Conservation (phyloP, 2,329 filamentous ascomycete genomes). For the Penicillium glabrum region DNA sequence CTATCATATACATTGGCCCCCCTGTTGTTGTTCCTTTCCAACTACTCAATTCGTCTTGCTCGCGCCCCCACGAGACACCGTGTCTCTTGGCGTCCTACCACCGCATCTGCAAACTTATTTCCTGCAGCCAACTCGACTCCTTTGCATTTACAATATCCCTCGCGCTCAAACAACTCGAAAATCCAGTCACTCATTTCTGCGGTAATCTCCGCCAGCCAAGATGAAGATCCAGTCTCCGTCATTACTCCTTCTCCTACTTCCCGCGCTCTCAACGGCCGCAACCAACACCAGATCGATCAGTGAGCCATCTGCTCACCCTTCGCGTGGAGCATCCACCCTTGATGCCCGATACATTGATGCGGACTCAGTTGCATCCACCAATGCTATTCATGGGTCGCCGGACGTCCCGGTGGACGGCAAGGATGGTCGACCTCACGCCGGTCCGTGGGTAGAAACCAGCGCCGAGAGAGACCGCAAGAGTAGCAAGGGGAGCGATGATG, state of each 20-base stretch:
- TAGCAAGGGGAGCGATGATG: slow-evolving; percentile 32
- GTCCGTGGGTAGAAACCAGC: slow-evolving; percentile 63
- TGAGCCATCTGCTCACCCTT: slow-evolving; percentile 12
- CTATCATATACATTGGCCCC: background rate
- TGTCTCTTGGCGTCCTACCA: background rate
- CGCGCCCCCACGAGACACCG: background rate
- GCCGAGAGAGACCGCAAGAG: slow-evolving; percentile 49
- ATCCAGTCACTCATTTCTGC: background rate
- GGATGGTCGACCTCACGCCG: slow-evolving; percentile 89
- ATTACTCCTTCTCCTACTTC: slow-evolving; percentile 36
- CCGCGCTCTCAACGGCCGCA: slow-evolving; percentile 31
- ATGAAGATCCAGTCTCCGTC: slow-evolving; percentile 39
- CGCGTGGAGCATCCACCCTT: slow-evolving; percentile 10
- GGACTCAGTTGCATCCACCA: slow-evolving; percentile 18
- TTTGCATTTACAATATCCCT: background rate
- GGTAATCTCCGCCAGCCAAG: slow-evolving; percentile 3
- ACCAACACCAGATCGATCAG: slow-evolving; percentile 18
- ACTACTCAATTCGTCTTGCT: background rate
- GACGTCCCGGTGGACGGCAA: slow-evolving; percentile 88
- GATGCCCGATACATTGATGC: slow-evolving; percentile 17
- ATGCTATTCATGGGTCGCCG: slow-evolving; percentile 59
- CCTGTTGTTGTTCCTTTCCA: background rate
- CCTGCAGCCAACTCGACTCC: background rate
- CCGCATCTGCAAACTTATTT: background rate
- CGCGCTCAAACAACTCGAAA: background rate